Conservation (phyloP, 2,329 filamentous ascomycete species). For the Apiospora malaysiana region DNA sequence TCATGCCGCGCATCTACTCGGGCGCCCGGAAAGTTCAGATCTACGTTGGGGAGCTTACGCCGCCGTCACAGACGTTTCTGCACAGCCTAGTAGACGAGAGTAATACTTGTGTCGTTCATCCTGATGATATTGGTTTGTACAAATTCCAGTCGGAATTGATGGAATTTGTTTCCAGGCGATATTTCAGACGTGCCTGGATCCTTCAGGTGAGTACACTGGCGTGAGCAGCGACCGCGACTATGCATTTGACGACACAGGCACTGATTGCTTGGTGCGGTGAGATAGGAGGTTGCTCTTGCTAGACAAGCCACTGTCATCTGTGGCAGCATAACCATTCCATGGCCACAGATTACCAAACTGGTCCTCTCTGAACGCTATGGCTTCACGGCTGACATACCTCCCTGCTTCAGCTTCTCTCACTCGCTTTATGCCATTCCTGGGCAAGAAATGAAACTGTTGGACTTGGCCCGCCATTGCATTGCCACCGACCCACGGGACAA, state of each 20-base stretch:
- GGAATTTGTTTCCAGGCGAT: conserved; percentile 17
- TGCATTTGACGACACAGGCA: not conserved
- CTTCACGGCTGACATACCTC: not conserved
- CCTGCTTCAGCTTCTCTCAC: conserved; percentile 17
- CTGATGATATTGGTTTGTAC: not conserved
- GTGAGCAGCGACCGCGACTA: not conserved
- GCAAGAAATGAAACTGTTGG: conserved; percentile 15
- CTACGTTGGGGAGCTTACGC: conserved; percentile 24
- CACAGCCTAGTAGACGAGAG: not conserved
- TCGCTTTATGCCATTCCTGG: conserved; percentile 1
- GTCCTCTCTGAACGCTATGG: not conserved
- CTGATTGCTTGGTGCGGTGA: not conserved
- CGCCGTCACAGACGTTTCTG: not conserved
- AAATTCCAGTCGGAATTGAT: not conserved
- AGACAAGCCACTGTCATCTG: conserved; percentile 23
- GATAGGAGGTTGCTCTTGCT: conserved; percentile 24
- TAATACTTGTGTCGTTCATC: not conserved
- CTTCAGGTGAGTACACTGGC: conserved; percentile 20
- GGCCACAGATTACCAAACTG: not conserved
- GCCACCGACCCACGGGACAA: conserved; percentile 26
- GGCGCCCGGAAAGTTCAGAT: conserved; percentile 20
- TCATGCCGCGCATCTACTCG: conserved; percentile 28
- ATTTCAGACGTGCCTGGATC: conserved; percentile 27
- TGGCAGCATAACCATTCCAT: conserved; percentile 19
- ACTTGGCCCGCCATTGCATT: conserved; percentile 6